A percentile compares a stretch with the other conserved stretches of the same genome.
Conservation (phyloP, 2,329 filamentous ascomycete genomes). For the Thielaviopsis populi region DNA sequence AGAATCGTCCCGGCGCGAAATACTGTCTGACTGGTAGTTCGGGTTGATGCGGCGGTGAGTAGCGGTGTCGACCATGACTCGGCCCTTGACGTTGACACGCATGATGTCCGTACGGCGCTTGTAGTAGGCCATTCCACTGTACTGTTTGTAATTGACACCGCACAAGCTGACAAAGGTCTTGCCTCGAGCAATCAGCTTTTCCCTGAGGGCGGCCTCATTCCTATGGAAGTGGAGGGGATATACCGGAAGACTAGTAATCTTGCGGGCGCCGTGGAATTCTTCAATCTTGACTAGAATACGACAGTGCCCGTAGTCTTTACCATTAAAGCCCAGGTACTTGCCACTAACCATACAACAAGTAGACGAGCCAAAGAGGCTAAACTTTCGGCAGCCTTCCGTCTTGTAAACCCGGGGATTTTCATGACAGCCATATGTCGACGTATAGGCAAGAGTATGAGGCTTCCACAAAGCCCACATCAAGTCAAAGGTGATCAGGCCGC, state of each 20-base stretch:
- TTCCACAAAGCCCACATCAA: conserved; percentile 82
- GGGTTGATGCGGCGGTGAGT: conserved; percentile 74
- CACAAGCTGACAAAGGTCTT: conserved; percentile 71
- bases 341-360: not conserved
- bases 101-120: conserved; percentile 62
- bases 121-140: conserved; percentile 71
- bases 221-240: conserved; percentile 73
- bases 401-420: conserved; percentile 74
- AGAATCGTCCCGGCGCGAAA: not conserved
- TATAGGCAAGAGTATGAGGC: conserved; percentile 65
- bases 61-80: conserved; percentile 75
- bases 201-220: conserved; percentile 47
- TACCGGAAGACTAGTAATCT: conserved; percentile 62
- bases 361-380: conserved; percentile 24
- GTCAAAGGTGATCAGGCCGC: conserved; percentile 76
- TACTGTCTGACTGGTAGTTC: conserved; percentile 46
- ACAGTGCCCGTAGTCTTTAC: conserved; percentile 50
- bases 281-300: conserved; percentile 53
- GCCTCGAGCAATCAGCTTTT: conserved; percentile 60
- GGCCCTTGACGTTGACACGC: conserved; percentile 73
- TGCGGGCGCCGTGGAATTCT: conserved; percentile 64
- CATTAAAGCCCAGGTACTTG: not conserved
- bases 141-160: conserved; percentile 68
- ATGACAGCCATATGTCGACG: conserved; percentile 57
- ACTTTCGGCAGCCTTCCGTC: conserved; percentile 60